Evolutionary conservation across 164 flowering plant genomes (phyloP).

Genomic region (grape (Vitis vinifera)): DNA sequence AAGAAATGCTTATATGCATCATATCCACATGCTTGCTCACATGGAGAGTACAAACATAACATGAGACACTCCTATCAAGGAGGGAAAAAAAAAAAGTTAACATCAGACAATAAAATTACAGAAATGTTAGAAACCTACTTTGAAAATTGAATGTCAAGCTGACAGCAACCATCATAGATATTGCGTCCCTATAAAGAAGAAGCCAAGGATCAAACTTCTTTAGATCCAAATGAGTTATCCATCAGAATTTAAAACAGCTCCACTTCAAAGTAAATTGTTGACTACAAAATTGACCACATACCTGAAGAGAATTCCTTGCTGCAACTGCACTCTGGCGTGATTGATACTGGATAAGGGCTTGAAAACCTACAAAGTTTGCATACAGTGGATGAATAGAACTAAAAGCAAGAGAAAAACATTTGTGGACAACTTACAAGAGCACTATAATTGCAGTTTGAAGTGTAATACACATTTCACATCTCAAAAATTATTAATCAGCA

Average conservation of each 20-base stretch:
- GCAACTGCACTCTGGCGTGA: conserved; percentile 72
- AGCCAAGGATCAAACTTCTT: not conserved
- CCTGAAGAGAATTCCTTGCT: conserved; percentile 88
- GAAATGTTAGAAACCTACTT: conserved; percentile 52
- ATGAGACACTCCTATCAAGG: not conserved
- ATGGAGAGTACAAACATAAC: not conserved
- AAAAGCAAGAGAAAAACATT: not conserved
- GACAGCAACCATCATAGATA: conserved; percentile 99
- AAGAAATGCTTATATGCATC: not conserved
- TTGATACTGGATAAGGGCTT: conserved; percentile 92
- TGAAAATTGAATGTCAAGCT: conserved; percentile 93
- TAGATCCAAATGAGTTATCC: not conserved
- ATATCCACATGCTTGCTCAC: no score
- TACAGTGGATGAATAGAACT: not conserved
- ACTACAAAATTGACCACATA: conserved; percentile 19
- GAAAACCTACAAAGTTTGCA: conserved; percentile 64
- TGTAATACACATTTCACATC: not conserved
- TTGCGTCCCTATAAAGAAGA: conserved; percentile 73
- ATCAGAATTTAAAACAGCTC: not conserved
- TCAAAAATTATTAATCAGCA: not conserved
- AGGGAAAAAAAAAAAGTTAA: not conserved
- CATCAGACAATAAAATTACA: not conserved
- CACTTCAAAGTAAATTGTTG: not conserved
- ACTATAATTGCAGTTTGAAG: not conserved
- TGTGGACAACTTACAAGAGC: not conserved